These are phyloP conservation scores for Ceratocystiopsis sp. DNA, from an alignment of 2,329 filamentous ascomycete genomes.

Conservation along the genomic window DNA sequence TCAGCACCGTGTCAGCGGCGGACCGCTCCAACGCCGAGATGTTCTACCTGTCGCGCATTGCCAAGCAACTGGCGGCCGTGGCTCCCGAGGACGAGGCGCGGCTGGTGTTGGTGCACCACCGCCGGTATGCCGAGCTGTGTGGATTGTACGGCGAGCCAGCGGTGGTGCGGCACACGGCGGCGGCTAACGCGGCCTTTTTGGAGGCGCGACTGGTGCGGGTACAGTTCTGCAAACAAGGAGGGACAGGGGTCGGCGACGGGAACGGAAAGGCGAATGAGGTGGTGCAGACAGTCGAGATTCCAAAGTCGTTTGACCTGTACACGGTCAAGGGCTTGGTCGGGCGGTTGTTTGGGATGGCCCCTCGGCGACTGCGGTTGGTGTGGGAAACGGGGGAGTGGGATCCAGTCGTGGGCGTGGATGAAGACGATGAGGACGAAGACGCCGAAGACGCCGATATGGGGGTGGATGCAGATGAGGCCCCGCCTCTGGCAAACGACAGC, in stretches of 20 bases:
- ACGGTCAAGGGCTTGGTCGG: slow-evolving; percentile 63
- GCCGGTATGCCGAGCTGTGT: slow-evolving; percentile 58
- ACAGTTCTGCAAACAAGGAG: slow-evolving; percentile 22
- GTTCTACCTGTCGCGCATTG: slow-evolving; percentile 80
- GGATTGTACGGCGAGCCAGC: slow-evolving; percentile 56
- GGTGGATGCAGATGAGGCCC: too few relatives aligned
- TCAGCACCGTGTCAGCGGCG: slow-evolving; percentile 48
- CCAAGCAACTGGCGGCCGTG: slow-evolving; percentile 50
- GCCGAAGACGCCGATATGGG: slow-evolving; percentile 23
- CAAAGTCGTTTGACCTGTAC: slow-evolving; percentile 66
- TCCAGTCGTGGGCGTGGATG: slow-evolving; percentile 48
- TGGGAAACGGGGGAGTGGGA: slow-evolving; percentile 92
- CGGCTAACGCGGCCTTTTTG: slow-evolving; percentile 61
- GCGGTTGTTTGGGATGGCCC: slow-evolving; percentile 46
- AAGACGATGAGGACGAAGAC: slow-evolving; percentile 36
- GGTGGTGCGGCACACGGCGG: slow-evolving; percentile 32
- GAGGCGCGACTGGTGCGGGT: slow-evolving; percentile 61
- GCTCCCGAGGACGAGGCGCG: slow-evolving; percentile 33
- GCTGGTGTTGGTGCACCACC: slow-evolving; percentile 45
- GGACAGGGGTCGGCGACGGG: not conserved
- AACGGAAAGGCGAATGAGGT: slow-evolving; percentile 2
- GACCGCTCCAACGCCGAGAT: slow-evolving; percentile 81
- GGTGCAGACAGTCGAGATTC: slow-evolving; percentile 35
- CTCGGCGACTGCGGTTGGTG: slow-evolving; percentile 48
- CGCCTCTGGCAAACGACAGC: too few relatives aligned